These are phyloP conservation scores for Roridomyces roridus DNA, from an alignment of 768 basidiomycete genomes.

Conservation along the genomic window DNA sequence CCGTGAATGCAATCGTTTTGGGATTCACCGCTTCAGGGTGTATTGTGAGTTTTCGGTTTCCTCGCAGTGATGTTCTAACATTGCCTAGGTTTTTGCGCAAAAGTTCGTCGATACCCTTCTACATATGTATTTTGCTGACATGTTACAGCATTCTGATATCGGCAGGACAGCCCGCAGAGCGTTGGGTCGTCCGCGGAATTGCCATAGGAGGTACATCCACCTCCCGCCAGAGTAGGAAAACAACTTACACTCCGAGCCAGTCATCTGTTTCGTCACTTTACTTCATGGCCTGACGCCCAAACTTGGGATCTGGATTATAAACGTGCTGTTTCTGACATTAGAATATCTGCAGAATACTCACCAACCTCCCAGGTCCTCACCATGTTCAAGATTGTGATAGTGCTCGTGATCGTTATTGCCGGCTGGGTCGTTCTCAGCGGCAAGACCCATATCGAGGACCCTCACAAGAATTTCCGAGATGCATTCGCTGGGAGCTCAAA, in stretches of 20 bases:
- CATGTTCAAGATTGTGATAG: conserved; percentile 59
- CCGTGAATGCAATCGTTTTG: conserved; percentile 51
- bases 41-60: conserved; percentile 43
- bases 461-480: conserved; percentile 57
- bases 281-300: conserved; percentile 59
- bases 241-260: conserved; percentile 31
- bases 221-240: background rate
- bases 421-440: conserved; percentile 67
- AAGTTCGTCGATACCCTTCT: conserved; percentile 25
- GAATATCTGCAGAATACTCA: conserved; percentile 11
- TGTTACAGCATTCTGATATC: conserved; percentile 53
- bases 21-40: conserved; percentile 47
- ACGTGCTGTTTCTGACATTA: conserved; percentile 37
- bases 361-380: conserved; percentile 51
- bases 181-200: conserved; percentile 64
- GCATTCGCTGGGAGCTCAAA: conserved; percentile 61
- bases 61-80: conserved; percentile 35
- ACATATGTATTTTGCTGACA: background rate
- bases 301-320: conserved; percentile 59
- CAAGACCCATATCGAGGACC: conserved; percentile 54
- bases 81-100: conserved; percentile 36
- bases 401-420: conserved; percentile 60
- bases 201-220: conserved; percentile 53
- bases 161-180: conserved; percentile 42
- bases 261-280: conserved; percentile 55